These are phyloP conservation scores for Diplodia seriata DNA, from an alignment of 2,329 filamentous ascomycete genomes.

Conservation along the genomic window DNA sequence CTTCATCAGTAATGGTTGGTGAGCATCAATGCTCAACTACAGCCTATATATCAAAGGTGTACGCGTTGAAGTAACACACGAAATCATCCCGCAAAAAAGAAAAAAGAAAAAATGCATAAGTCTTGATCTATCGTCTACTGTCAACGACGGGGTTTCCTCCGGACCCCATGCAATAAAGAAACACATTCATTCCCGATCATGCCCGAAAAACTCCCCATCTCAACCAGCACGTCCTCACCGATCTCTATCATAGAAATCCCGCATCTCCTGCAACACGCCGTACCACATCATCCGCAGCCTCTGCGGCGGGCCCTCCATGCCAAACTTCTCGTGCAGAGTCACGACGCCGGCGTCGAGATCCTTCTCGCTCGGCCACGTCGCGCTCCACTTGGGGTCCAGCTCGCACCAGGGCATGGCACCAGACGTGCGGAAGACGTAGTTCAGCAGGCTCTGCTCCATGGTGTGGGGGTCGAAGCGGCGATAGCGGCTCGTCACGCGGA, in stretches of 20 bases:
- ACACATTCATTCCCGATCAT: neutral
- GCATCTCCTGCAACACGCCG: conserved; percentile 15
- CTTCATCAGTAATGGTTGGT: neutral
- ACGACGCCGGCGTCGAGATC: conserved; percentile 46
- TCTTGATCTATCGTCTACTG: neutral
- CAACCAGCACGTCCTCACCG: neutral
- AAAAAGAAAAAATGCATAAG: neutral
- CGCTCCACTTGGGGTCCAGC: conserved; percentile 50
- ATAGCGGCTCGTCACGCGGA: conserved; percentile 46
- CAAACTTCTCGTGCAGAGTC: conserved; percentile 49
- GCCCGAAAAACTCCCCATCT: neutral
- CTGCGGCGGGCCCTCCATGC: conserved; percentile 29
- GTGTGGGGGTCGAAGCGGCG: conserved; percentile 49
- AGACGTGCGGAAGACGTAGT: conserved; percentile 52
- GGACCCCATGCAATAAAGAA: neutral
- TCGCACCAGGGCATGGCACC: conserved; percentile 54
- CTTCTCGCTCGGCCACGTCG: conserved; percentile 47
- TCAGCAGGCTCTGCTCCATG: conserved; percentile 54
- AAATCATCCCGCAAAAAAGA: neutral
- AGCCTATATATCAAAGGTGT: neutral
- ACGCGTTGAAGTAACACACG: neutral
- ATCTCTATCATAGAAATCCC: conserved; percentile 4
- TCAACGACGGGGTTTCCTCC: neutral
- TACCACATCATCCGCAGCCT: conserved; percentile 23
- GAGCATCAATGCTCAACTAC: neutral